Base-by-base conservation (phyloP, 805 yeast genomes). In the Limtongia smithiae region DNA sequence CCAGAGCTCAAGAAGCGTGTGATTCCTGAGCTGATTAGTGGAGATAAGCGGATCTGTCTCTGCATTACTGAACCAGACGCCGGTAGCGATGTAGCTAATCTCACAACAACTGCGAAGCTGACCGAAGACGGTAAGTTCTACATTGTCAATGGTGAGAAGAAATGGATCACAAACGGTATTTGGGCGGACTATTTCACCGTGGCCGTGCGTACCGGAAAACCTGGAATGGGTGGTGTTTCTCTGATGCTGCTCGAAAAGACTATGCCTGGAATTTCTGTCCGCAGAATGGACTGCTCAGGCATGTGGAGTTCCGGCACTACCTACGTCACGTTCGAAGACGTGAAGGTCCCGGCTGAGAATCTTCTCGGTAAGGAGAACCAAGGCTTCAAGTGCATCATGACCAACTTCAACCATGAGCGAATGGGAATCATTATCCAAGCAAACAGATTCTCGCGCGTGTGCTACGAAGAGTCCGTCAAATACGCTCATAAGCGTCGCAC, bases 141-240 rank as follows among this genome's bases (percentile, higher is more conserved):
- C 56, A 57, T 67, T 36, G 69, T 71, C 44, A 70, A 64, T 53
- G 75, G 75, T 33, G 69, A 68, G 46, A 71, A 71, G 64, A 71
- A 71, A 60, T 71, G 75, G 75, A 71, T 71, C 64, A 71, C 75
- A 45, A 71, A 71, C 55, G 74, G 75, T 34, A 59, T 69, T 41
- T 69, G 68, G 61, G 54, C 71, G 24, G 75, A 71, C 59, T 71
- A 69, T 62, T 71, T 70, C 60, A 68, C 73, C 8, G 70, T 68
- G 17, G 75, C 75, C 17, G 71, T 69, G 43, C 70, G 75, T 39
- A 71, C 75, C n/a, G 75, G 75, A 25, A 68, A 66, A 25, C 54
- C 55, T 8, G 73, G 73, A 34, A 66, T 65, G 65, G 55, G 46
- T 25, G 75, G 75, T 15, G 62, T 71, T 43, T 67, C 74, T 6